A percentile compares a stretch with the other conserved stretches of the same genome.
Evolutionary conservation across 179 eudicot species (phyloP).

Genomic region (Spergularia azorica): DNA sequence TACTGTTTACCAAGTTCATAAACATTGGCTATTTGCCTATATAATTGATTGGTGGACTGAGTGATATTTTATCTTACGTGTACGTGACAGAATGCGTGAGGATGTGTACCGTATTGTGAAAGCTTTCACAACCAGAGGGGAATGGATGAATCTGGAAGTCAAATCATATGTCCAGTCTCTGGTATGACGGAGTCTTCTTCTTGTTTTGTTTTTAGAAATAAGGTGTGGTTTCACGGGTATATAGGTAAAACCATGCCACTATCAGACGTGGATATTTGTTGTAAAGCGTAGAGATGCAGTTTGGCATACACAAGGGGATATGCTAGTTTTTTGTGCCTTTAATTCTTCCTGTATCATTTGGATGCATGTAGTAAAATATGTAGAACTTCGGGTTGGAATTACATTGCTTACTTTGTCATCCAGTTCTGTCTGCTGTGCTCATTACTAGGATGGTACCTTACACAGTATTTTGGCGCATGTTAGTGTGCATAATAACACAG

Average conservation of each 20-base stretch:
- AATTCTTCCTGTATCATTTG: background rate
- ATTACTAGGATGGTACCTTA: background rate
- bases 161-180: constrained; percentile 60
- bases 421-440: background rate
- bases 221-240: constrained; percentile 1
- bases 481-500: background rate
- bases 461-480: too few relatives aligned
- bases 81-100: constrained; percentile 71
- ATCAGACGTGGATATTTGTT: background rate
- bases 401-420: background rate
- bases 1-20: background rate
- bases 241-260: background rate
- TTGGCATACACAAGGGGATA: background rate
- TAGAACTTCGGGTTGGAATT: background rate
- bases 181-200: constrained; percentile 48
- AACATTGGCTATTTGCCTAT: background rate
- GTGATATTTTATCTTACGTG: constrained; percentile 22
- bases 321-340: background rate
- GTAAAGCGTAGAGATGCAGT: background rate
- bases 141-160: constrained; percentile 64
- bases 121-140: constrained; percentile 76
- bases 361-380: background rate
- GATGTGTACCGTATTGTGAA: constrained; percentile 83
- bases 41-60: background rate
- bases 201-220: background rate